Evolutionary conservation across 345 rosid genomes (phyloP), one percentile per base, ranked within the genome.

Genomic region (Reutealis trisperma): DNA sequence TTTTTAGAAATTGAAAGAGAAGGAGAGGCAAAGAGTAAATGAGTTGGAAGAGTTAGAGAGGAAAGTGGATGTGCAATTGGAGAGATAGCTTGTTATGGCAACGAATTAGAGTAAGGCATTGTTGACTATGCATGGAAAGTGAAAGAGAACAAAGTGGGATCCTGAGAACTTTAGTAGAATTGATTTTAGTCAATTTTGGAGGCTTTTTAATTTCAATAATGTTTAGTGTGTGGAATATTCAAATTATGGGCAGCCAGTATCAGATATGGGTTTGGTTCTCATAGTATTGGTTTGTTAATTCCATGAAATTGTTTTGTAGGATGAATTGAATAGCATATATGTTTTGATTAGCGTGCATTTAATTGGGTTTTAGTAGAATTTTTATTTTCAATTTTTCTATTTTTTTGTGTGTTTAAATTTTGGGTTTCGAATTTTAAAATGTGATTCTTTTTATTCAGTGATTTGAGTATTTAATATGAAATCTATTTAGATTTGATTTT

Each of bases 81-180:
- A 93, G 80, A 94, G 97, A 79, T 97, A 93, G 89, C 89, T 94
- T 78, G 94, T 94, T 5, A 85, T 91, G 95, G 98, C 95, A 66
- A 93, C 97, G 5, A 71, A 82, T 54, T 94, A 98, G 98, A 93
- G 97, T 80, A 89, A 97, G 80, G 82, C 79, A 24, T 81, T 94
- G 86, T 76, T 94, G 82, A 81, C 87, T 10, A 84, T 90, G 84
- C 84, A 88, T 51, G 97, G 98, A 61, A 93, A 90, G 89, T 77
- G 92, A 76, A 92, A 84, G 55, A 94, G 97, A 63, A 87, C 98
- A 8, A 90, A 94, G 76, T 94, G 96, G 97, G 98, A 94, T 84
- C 98, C 97, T 12, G 82, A 83, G 73, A 90, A 77, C 69, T 94
- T 97, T 0, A 93, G 91, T 65, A 78, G 83, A 78, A 93, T 94